Conservation (phyloP, 441 rosid species). For the Geranium incanum region DNA sequence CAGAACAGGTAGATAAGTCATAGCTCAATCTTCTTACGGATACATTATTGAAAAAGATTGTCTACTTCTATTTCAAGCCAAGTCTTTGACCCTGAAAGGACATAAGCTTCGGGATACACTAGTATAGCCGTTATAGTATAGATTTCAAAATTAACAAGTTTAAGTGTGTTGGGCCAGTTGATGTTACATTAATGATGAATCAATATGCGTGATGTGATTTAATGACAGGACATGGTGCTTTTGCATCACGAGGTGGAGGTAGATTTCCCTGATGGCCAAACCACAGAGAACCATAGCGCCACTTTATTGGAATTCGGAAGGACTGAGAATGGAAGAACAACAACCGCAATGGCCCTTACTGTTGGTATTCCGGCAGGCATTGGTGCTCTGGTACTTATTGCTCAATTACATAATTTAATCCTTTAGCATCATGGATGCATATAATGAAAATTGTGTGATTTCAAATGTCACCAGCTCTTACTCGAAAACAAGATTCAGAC, state of each 20-base stretch:
- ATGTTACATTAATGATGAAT: neutral
- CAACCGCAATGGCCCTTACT: slow-evolving; percentile 81
- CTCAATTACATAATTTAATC: neutral
- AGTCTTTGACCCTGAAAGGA: neutral
- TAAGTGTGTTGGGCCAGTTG: neutral
- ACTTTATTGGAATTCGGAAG: slow-evolving; percentile 79
- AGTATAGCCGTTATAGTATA: neutral
- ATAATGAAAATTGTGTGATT: slow-evolving; percentile 5
- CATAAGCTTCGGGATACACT: neutral
- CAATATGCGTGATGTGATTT: slow-evolving; percentile 7
- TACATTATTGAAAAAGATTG: neutral
- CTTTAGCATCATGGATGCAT: neutral
- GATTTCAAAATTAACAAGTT: neutral
- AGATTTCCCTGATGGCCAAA: slow-evolving; percentile 53
- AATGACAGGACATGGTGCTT: slow-evolving; percentile 85
- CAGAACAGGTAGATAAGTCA: slow-evolving; percentile 56
- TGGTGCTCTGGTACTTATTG: slow-evolving; percentile 65
- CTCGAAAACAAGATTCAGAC: slow-evolving; percentile 68
- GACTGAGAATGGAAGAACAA: slow-evolving; percentile 44
- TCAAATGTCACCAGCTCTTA: slow-evolving; percentile 42
- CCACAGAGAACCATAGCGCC: slow-evolving; percentile 48
- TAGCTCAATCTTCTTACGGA: neutral
- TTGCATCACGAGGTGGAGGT: slow-evolving; percentile 81
- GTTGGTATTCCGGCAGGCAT: slow-evolving; percentile 84
- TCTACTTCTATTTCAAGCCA: neutral